Evolutionary conservation across 352 stramenopile species (phyloP), one percentile per base, ranked within the genome.

Genomic region (Phytophthora brassicae): DNA sequence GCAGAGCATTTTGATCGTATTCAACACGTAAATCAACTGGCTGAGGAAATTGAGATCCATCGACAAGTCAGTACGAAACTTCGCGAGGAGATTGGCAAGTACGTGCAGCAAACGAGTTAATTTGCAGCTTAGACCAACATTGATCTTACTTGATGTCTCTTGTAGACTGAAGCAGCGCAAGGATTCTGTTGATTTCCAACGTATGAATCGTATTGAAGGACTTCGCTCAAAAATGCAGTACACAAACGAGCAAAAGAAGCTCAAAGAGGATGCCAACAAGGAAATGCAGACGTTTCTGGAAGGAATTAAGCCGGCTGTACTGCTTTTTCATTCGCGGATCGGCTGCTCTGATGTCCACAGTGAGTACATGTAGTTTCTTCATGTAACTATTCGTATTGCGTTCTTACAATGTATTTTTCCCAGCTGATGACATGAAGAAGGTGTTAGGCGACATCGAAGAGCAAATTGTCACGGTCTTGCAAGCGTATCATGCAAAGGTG

Each of bases 1-100:
- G 69, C 84, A 28, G 83, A 90, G 38, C 83, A 92, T 39, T 92
- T 94, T 62, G 85, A 90, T 48, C 73, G 81, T 16, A 90, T 94
- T 38, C 85, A 94, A 55, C 72, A 89, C 17, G 83, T 92, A 11
- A 94, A 94, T 41, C 79, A 88, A 62, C 60, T 94, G 2, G 83
- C 81, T 3, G 80, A 94, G 56, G 85, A 94, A 43, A 92, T 94
- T 20, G 85, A 94, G 49, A 81, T 80, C 24, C 80, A 90, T 57
- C 76, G 85, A 6, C 63, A 81, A 49, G 72, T 89, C 20, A 90
- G 81, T 52, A 75, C 74, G 6, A 87, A 83, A 46, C 62, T 94
- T 12, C 79, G 85, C 0, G 85, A 94, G 53, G 81, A 92, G 51
- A 94, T 92, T 48, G 85, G 77, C 45, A 86, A 80, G 83, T 92